phyloP scores from a whole-genome alignment of 495 filamentous ascomycete genomes.

The Viridothelium virens region DNA sequence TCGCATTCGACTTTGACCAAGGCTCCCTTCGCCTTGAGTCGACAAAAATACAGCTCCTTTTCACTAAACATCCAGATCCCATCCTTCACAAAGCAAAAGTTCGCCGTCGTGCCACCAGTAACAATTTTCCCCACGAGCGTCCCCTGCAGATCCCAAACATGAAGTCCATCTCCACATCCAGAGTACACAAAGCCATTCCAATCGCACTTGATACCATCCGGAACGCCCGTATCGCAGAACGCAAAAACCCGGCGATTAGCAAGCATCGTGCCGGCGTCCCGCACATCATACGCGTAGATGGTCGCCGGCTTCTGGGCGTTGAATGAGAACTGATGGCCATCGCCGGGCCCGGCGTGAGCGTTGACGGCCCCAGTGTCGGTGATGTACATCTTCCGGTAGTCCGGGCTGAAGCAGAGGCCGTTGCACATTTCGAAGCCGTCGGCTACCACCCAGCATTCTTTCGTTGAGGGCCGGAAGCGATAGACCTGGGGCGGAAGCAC shows the following conservation, averaged over 20 bases:
- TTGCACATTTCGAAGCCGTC: constrained; percentile 44
- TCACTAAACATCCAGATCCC: constrained; percentile 12
- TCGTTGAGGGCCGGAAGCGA: constrained; percentile 43
- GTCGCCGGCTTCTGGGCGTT: constrained; percentile 2
- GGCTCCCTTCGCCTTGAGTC: constrained; percentile 8
- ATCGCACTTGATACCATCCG: constrained; percentile 41
- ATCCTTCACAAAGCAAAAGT: constrained; percentile 17
- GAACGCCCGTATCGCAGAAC: constrained; percentile 26
- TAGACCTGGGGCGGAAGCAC: constrained; percentile 42
- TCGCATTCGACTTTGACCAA: constrained; percentile 11
- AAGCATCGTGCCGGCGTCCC: not conserved
- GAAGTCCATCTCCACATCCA: constrained; percentile 42
- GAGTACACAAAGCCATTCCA: constrained; percentile 40
- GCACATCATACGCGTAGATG: constrained; percentile 14
- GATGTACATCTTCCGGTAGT: constrained; percentile 43
- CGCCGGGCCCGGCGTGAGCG: not conserved
- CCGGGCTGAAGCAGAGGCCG: constrained; percentile 43
- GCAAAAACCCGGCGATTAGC: constrained; percentile 22
- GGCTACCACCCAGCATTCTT: constrained; percentile 43
- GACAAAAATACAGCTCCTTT: constrained; percentile 15
- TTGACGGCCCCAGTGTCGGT: constrained; percentile 36
- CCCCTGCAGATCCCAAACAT: constrained; percentile 39
- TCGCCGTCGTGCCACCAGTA: constrained; percentile 28
- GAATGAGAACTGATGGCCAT: not conserved
- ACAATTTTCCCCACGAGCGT: constrained; percentile 36